These are phyloP conservation scores for Groenewaldozyma auringiensis DNA, from an alignment of 1,139 yeast species.

Conservation along the genomic window DNA sequence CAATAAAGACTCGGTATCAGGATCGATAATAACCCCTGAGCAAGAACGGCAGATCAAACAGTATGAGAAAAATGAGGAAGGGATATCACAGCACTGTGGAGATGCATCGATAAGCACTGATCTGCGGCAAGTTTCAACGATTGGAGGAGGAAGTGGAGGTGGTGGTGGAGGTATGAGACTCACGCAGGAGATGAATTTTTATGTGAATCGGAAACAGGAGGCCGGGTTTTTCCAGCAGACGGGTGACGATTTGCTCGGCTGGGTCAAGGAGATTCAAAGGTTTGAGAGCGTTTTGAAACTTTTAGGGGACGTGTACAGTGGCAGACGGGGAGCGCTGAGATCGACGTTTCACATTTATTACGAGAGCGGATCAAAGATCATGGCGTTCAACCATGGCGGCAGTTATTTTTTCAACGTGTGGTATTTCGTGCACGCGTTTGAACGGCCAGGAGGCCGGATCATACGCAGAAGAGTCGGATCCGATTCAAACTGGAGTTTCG, in stretches of 20 bases:
- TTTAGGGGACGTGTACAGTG: slow-evolving; percentile 10
- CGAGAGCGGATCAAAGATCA: slow-evolving; percentile 21
- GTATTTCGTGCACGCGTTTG: slow-evolving; percentile 19
- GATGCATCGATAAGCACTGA: not conserved
- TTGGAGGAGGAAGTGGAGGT: too few relatives aligned
- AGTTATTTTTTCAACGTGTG: slow-evolving; percentile 34
- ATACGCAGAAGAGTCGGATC: slow-evolving; percentile 5
- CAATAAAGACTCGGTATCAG: not conserved
- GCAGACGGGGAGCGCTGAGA: slow-evolving; percentile 13
- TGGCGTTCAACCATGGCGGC: slow-evolving; percentile 35
- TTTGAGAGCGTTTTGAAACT: slow-evolving; percentile 9
- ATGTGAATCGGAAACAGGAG: not conserved
- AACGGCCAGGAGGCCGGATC: slow-evolving; percentile 1
- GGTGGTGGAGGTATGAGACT: too few relatives aligned
- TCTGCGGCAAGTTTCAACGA: too few relatives aligned
- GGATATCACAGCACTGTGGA: not conserved
- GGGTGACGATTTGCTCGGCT: not conserved
- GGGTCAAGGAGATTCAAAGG: slow-evolving; percentile 1
- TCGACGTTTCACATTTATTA: slow-evolving; percentile 27
- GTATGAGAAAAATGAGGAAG: not conserved
- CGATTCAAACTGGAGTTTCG: slow-evolving; percentile 15
- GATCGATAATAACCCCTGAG: not conserved
- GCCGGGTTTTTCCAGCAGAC: not conserved
- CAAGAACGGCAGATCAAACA: not conserved
- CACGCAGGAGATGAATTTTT: not conserved